Base-by-base conservation (phyloP, 2,329 filamentous ascomycete species). In the Diaporthe vaccinii region DNA sequence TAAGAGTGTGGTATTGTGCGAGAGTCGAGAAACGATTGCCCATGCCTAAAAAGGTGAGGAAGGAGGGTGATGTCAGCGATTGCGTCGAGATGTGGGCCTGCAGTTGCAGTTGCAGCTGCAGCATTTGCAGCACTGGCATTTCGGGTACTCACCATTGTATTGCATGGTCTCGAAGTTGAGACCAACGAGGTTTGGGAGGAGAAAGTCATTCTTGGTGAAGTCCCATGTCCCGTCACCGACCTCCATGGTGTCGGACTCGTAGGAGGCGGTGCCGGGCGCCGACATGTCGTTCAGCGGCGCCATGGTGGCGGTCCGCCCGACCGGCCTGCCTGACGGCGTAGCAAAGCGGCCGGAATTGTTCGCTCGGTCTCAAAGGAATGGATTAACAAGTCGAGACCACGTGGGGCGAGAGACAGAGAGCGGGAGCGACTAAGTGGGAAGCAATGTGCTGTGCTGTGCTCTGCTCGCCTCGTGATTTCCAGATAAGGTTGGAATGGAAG, bases 151-250 rank as follows among this genome's bases (percentile, higher is more conserved):
- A 95, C 93, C 94, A 89, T 97, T 97, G 85, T 95, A 95, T 82
- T 89, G 91, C 92, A 94, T 96, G 8, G 94, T 96, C 68, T 93
- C 93, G 82, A 95, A 94, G 82, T 95, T 94, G 78, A 95, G 84
- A 12, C 93, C 94, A 79, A 92, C 87, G 61, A 97, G 85, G 80
- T 95, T 95, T 49, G 94, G 94, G 70, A 97, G 85, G 72, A 97
- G 85, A 82, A 96, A 97, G 25, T 90, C 92, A 81, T 96, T 95
- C 82, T 93, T 93, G 75, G 89, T 87, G 74, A 93, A 93, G 80
- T 96, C 93, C 94, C 94, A 97, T 46, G 94, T 96, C 31, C 94
- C 94, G 82, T 96, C 94, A 77, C 94, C 94, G 22, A 96, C 94
- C 73, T 87, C 88, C 88, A 96, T 87, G n/a, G 92, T 94, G 80